Evolutionary conservation across 2,329 filamentous ascomycete genomes (phyloP), one percentile per base, ranked within the genome.

Genomic region (Pseudogymnoascus verrucosus): DNA sequence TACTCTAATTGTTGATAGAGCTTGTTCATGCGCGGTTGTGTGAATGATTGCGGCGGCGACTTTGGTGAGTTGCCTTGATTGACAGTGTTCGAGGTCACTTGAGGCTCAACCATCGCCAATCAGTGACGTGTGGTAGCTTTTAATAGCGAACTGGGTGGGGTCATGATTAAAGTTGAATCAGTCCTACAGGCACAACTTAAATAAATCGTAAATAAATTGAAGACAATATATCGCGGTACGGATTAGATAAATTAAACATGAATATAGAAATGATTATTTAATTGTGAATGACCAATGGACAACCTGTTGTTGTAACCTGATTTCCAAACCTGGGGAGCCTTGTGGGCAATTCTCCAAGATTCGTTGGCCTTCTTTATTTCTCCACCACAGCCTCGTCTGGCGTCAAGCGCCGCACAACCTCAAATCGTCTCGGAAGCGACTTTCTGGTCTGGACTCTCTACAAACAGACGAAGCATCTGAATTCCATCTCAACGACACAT

Each of bases 321-420:
- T 34, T 57, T 57, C 51, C 10, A 57, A 57, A 34, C 44, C 19
- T 5, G 14, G 51, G 14, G 28, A 57, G 51, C 51, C 51, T 57
- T 57, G 51, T 57, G 51, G 51, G 51, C 51, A 57, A 57, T 57
- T 57, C 51, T 57, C 51, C 51, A 57, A 57, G 51, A 57, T 57
- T 57, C 51, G 51, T 34, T 57, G 51, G 51, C 51, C 51, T 57
- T 57, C 51, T 54, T 51, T 54, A 26, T 62, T 61, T 34, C 61
- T 64, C 60, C 62, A 61, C 31, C 62, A 31, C 62, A 63, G 60
- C 63, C 63, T 64, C 63, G 63, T 64, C 63, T 62, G 47, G 51
- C 51, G 51, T 57, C 51, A 57, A 57, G 51, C 51, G 51, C 51
- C 63, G 59, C 60, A 44, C 60, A 54, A 60, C 42, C 31, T 31